Conservation (phyloP, 2,329 filamentous ascomycete species). For the Fusarium nisikadoi region DNA sequence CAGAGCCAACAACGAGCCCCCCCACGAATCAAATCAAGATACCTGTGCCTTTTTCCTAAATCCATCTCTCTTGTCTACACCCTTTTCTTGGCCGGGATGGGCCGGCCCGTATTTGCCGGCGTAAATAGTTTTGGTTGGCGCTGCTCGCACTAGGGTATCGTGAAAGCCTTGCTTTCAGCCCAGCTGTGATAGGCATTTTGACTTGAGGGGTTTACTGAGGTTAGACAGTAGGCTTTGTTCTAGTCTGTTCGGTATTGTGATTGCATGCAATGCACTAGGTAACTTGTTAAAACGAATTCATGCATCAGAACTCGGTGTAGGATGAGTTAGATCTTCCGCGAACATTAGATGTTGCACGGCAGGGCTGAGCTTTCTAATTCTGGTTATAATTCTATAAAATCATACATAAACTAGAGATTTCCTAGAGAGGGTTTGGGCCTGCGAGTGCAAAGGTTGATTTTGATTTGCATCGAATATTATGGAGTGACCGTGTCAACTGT, state of each 20-base stretch:
- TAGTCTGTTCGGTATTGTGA: background rate
- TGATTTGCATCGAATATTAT: slow-evolving; percentile 31
- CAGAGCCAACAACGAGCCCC: background rate
- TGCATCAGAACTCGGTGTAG: background rate
- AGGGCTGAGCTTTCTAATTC: background rate
- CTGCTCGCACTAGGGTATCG: slow-evolving; percentile 6
- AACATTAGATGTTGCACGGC: no score
- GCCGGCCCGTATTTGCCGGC: slow-evolving; percentile 29
- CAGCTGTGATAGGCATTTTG: background rate
- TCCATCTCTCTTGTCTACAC: slow-evolving; percentile 2
- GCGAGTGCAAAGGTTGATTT: slow-evolving; percentile 36
- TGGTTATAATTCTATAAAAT: background rate
- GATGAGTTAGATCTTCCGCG: background rate
- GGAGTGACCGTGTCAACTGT: background rate
- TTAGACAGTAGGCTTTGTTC: no score
- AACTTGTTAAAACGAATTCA: background rate
- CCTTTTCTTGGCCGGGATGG: slow-evolving; percentile 32
- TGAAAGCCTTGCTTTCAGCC: slow-evolving; percentile 25
- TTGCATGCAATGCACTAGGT: no score
- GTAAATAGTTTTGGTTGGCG: slow-evolving; percentile 3
- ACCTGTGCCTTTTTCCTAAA: slow-evolving; percentile 4
- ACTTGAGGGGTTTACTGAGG: background rate
- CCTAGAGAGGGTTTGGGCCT: slow-evolving; percentile 29
- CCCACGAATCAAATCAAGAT: slow-evolving; percentile 29
- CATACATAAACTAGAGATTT: background rate